Conservation (phyloP, 306 rosid species). For the Ammopiptanthus mongolicus region DNA sequence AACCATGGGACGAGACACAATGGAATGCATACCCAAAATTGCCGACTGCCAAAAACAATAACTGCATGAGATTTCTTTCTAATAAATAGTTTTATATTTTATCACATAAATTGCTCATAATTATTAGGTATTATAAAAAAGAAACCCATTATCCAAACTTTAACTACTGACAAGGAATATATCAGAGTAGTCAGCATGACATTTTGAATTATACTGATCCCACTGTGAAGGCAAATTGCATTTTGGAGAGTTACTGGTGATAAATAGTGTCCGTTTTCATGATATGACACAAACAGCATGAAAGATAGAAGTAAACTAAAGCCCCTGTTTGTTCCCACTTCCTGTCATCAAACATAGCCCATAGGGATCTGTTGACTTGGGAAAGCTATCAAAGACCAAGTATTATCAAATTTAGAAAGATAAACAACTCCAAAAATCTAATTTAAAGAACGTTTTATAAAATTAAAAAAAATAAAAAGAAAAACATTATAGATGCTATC, state of each 20-base stretch:
- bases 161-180: neutral
- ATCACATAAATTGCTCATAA: neutral
- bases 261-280: neutral
- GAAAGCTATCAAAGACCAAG: neutral
- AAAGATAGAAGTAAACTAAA: neutral
- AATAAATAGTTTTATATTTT: neutral
- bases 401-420: neutral
- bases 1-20: constrained; percentile 61
- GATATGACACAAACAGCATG: neutral
- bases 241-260: neutral
- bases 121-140: neutral
- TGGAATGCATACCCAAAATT: constrained; percentile 89
- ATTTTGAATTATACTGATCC: neutral
- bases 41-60: constrained; percentile 58
- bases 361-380: neutral
- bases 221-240: neutral
- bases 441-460: neutral
- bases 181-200: neutral
- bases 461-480: neutral
- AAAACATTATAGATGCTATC: neutral
- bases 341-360: neutral
- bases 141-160: neutral
- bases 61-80: neutral
- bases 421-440: neutral
- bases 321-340: neutral